phyloP scores from a whole-genome alignment of 2,329 filamentous ascomycete species.

The Pseudocercospora pini-densiflorae region DNA sequence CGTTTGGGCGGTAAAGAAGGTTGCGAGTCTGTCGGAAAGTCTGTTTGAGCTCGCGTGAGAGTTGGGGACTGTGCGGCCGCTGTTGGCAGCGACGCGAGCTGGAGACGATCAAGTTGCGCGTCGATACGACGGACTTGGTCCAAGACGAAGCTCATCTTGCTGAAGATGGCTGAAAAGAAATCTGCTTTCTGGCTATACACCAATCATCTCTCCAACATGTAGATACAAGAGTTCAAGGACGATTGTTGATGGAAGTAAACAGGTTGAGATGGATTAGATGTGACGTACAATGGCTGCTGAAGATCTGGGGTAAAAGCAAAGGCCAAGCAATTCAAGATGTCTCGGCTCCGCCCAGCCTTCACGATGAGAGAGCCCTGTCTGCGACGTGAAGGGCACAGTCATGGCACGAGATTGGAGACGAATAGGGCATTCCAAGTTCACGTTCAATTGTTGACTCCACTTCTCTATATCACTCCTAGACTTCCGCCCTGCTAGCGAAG shows the following conservation, averaged over 20 bases:
- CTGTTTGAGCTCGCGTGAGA: conserved; percentile 14
- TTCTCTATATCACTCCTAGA: too few species aligned
- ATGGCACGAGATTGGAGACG: too few species aligned
- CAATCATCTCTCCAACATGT: not conserved
- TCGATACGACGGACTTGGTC: conserved; percentile 62
- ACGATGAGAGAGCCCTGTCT: too few species aligned
- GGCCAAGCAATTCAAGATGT: not conserved
- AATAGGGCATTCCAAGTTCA: too few species aligned
- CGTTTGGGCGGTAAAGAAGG: conserved; percentile 31
- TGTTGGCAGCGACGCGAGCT: conserved; percentile 47
- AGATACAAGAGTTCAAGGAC: not conserved
- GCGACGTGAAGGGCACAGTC: too few species aligned
- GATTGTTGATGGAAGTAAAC: not conserved
- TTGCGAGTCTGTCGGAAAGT: conserved; percentile 8
- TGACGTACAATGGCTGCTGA: not conserved
- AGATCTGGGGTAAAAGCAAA: not conserved
- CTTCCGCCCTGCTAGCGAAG: conserved; percentile 39
- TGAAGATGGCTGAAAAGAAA: not conserved
- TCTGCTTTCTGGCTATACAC: not conserved
- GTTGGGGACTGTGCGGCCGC: conserved; percentile 4
- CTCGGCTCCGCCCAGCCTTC: too few species aligned
- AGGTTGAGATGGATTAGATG: not conserved
- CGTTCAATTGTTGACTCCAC: too few species aligned
- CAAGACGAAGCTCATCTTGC: conserved; percentile 43
- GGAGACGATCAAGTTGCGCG: conserved; percentile 61